These are phyloP conservation scores for Penicillium tannophilum DNA, from an alignment of 495 filamentous ascomycete species.

Conservation along the genomic window DNA sequence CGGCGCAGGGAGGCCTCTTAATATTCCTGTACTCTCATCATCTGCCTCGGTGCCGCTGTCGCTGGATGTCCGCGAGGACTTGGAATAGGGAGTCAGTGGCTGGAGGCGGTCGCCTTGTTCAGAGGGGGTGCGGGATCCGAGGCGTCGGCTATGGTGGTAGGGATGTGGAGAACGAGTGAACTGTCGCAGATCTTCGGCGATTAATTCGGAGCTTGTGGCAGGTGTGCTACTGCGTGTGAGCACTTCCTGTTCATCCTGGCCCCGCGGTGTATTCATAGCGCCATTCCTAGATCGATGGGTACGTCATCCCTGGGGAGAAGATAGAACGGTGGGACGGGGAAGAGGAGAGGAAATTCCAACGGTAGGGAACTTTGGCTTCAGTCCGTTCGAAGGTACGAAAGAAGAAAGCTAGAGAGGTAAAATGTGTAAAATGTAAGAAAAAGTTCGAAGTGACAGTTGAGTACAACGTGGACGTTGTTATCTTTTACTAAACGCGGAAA, in stretches of 20 bases:
- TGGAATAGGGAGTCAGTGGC: slow-evolving; percentile 25
- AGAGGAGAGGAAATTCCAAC: background rate
- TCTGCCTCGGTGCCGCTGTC: slow-evolving; percentile 92
- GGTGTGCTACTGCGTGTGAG: slow-evolving; percentile 27
- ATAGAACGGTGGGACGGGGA: background rate
- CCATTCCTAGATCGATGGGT: slow-evolving; percentile 39
- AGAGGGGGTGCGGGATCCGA: slow-evolving; percentile 27
- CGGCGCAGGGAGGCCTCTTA: slow-evolving; percentile 81
- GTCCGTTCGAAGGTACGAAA: background rate
- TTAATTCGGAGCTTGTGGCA: slow-evolving; percentile 23
- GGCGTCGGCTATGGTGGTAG: slow-evolving; percentile 56
- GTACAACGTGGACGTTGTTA: slow-evolving; percentile 26
- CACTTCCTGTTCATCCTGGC: slow-evolving; percentile 39
- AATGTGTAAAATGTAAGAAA: background rate
- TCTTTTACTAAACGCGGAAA: slow-evolving; percentile 31
- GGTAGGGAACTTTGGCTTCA: background rate
- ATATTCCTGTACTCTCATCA: slow-evolving; percentile 71
- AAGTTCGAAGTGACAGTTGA: background rate
- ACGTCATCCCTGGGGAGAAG: slow-evolving; percentile 36
- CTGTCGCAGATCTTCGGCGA: slow-evolving; percentile 43
- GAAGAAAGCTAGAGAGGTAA: background rate
- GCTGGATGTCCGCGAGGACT: slow-evolving; percentile 61
- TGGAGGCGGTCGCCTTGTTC: slow-evolving; percentile 31
- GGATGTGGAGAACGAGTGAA: slow-evolving; percentile 78
- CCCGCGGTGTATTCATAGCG: slow-evolving; percentile 43